A percentile compares a stretch with the other conserved stretches of the same genome.
Conservation (phyloP, 805 yeast species). For the Cyberlindnera mycetangii region DNA sequence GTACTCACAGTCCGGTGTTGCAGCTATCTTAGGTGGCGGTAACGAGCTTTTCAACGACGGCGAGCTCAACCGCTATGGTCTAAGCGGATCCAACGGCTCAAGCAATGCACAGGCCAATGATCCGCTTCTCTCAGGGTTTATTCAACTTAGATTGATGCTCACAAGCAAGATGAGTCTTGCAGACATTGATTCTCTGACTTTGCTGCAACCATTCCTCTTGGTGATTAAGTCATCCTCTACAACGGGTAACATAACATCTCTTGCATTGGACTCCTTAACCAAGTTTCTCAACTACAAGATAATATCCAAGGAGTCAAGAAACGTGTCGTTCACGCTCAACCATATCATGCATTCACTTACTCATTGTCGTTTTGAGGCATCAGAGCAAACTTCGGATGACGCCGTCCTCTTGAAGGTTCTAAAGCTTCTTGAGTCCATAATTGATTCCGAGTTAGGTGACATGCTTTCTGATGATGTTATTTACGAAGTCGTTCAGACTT, state of each 20-base stretch:
- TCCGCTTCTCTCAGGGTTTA: conserved; percentile 74
- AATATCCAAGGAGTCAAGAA: conserved; percentile 51
- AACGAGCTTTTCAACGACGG: conserved; percentile 47
- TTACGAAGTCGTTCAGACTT: conserved; percentile 87
- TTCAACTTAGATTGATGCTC: conserved; percentile 72
- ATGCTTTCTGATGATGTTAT: conserved; percentile 77
- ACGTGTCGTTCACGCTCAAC: conserved; percentile 54
- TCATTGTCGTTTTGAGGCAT: conserved; percentile 93
- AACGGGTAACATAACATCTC: conserved; percentile 79
- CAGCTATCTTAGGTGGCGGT: conserved; percentile 75
- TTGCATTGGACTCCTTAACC: conserved; percentile 73
- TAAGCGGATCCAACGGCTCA: conserved; percentile 15
- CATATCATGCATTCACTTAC: conserved; percentile 71
- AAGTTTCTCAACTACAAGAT: conserved; percentile 72
- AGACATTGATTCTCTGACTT: conserved; percentile 64
- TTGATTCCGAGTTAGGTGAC: conserved; percentile 61
- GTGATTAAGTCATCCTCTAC: conserved; percentile 82
- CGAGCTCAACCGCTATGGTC: conserved; percentile 32
- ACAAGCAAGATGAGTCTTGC: conserved; percentile 49
- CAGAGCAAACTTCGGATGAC: conserved; percentile 90
- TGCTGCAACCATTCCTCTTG: conserved; percentile 82
- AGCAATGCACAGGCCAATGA: conserved; percentile 36
- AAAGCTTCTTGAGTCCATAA: conserved; percentile 63
- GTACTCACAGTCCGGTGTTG: conserved; percentile 75
- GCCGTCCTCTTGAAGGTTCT: conserved; percentile 84